Conservation (phyloP, 768 basidiomycete genomes). For the Hygrophorus pudorinus region DNA sequence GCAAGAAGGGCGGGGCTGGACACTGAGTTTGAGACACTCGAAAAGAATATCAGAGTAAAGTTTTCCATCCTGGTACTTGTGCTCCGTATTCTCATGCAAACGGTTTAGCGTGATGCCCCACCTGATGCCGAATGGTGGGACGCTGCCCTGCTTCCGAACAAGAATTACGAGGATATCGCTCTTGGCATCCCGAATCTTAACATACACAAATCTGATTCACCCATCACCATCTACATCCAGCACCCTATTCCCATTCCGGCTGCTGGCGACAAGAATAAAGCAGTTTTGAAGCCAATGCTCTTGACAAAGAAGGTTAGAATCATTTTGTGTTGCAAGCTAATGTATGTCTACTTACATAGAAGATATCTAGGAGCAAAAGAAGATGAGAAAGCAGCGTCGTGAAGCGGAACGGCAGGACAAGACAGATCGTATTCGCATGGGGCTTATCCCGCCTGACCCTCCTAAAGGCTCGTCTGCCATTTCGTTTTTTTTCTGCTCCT, state of each 20-base stretch:
- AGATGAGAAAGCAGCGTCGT: constrained; percentile 85
- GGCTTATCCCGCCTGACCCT: constrained; percentile 86
- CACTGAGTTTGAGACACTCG: constrained; percentile 74
- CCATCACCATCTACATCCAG: constrained; percentile 86
- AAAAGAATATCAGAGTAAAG: constrained; percentile 78
- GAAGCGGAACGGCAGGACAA: constrained; percentile 90
- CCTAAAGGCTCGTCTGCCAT: constrained; percentile 65
- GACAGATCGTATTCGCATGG: constrained; percentile 92
- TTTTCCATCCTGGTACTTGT: neutral
- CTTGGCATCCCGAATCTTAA: constrained; percentile 48
- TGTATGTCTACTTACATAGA: neutral
- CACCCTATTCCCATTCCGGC: constrained; percentile 96
- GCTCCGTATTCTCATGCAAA: neutral
- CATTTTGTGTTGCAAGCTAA: neutral
- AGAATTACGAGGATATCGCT: constrained; percentile 68
- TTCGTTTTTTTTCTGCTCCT: neutral
- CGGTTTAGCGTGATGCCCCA: constrained; percentile 63
- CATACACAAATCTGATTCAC: constrained; percentile 57
- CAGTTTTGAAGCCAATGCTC: constrained; percentile 76
- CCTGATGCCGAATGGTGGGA: constrained; percentile 99
- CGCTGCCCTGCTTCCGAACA: constrained; percentile 67
- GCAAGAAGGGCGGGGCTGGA: constrained; percentile 91
- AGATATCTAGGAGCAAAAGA: constrained; percentile 75
- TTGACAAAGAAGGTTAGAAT: constrained; percentile 74
- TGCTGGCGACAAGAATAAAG: constrained; percentile 76